Evolutionary conservation across 768 basidiomycete species (phyloP).

Genomic region (Steccherinum ochraceum): DNA sequence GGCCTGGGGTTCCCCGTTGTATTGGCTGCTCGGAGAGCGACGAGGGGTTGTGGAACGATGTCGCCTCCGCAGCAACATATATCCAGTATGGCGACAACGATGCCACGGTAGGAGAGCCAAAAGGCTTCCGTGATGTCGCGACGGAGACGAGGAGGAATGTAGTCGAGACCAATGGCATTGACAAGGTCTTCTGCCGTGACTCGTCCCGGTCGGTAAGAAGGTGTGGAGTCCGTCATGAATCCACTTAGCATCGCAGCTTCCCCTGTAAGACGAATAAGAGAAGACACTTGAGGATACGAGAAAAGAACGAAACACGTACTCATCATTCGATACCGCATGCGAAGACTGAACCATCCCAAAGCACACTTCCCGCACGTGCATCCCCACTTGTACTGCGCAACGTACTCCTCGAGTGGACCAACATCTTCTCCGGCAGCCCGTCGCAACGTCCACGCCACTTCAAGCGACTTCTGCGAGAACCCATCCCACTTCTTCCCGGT

Average conservation of each 20-base stretch:
- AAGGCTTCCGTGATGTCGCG: not conserved
- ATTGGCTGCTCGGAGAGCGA: not conserved
- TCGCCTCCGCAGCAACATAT: not conserved
- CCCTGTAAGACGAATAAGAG: not conserved
- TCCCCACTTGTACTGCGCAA: slow-evolving; percentile 1
- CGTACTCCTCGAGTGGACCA: not conserved
- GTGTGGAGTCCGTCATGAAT: not conserved
- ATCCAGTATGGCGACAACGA: not conserved
- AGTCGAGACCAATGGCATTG: not conserved
- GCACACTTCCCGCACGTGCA: slow-evolving; percentile 10
- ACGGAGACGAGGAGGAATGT: not conserved
- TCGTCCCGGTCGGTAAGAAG: not conserved
- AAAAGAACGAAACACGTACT: not conserved
- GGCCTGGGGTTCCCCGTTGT: not conserved
- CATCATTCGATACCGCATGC: slow-evolving; percentile 7
- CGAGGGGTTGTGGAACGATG: not conserved
- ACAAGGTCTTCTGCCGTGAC: not conserved
- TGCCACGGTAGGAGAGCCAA: not conserved
- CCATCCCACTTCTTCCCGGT: not conserved
- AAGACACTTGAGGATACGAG: not conserved
- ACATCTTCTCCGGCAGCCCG: slow-evolving; percentile 1
- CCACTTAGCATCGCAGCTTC: not conserved
- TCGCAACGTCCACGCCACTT: not conserved
- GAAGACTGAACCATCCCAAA: slow-evolving; percentile 9
- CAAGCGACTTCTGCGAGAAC: not conserved